Evolutionary conservation across 768 basidiomycete species (phyloP).

Genomic region (Pulveroboletus sp.): DNA sequence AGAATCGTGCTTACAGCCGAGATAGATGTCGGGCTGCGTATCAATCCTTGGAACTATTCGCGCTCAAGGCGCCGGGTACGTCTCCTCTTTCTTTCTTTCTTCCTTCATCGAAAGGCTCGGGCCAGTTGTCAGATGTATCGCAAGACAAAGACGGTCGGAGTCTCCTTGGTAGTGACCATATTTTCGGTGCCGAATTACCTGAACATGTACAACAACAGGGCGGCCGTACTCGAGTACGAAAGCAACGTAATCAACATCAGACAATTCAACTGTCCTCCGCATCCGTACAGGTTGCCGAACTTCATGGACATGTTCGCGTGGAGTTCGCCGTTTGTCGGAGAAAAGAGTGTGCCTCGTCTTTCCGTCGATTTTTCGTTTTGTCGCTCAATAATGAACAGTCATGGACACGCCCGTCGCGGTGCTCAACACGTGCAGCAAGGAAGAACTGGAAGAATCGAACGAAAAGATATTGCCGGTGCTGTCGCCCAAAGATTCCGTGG

Average conservation of each 20-base stretch:
- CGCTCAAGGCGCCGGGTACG: conserved; percentile 97
- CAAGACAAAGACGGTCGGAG: conserved; percentile 96
- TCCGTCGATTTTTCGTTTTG: background rate
- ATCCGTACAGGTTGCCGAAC: conserved; percentile 97
- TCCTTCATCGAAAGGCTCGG: too few relatives aligned
- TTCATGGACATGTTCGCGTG: conserved; percentile 99
- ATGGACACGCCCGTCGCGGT: conserved; percentile 98
- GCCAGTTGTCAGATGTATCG: conserved; percentile 94
- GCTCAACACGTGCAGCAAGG: conserved; percentile 91
- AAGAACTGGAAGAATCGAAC: conserved; percentile 86
- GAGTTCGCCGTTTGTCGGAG: conserved; percentile 96
- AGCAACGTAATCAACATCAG: conserved; percentile 98
- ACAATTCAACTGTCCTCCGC: conserved; percentile 95
- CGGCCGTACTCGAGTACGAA: conserved; percentile 97
- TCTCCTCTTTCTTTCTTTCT: conserved; percentile 29
- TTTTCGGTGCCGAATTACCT: conserved; percentile 98
- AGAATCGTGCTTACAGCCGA: background rate
- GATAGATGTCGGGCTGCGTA: conserved; percentile 92
- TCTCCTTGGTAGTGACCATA: conserved; percentile 99
- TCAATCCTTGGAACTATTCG: conserved; percentile 93
- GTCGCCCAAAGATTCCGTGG: conserved; percentile 47
- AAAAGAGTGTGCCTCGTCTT: conserved; percentile 69
- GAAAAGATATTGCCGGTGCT: conserved; percentile 39
- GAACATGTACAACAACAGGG: conserved; percentile 99
- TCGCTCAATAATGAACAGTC: conserved; percentile 48